Conservation (phyloP, 1,139 yeast species). For the Eremothecium cymbalariae region DNA sequence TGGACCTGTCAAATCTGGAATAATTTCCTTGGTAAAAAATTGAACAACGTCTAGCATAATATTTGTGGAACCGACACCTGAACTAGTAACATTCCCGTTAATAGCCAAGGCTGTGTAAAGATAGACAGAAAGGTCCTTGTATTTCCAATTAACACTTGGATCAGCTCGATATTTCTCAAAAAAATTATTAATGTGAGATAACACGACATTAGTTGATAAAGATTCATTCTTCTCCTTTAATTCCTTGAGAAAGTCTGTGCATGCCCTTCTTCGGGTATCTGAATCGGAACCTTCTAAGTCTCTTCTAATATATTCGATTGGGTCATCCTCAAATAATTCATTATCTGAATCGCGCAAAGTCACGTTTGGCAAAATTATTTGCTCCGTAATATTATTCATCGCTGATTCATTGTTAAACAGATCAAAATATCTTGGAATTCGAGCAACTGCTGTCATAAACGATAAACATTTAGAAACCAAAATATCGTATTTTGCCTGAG, state of each 20-base stretch:
- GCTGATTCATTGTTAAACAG: slow-evolving; percentile 62
- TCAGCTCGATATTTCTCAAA: slow-evolving; percentile 43
- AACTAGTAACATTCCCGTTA: slow-evolving; percentile 73
- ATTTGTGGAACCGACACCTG: slow-evolving; percentile 87
- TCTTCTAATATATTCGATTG: slow-evolving; percentile 81
- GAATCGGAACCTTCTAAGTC: slow-evolving; percentile 94
- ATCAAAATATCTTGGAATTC: slow-evolving; percentile 54
- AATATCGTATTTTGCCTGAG: slow-evolving; percentile 73
- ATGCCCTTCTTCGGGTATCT: slow-evolving; percentile 84
- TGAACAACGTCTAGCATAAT: slow-evolving; percentile 75
- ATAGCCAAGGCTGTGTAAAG: slow-evolving; percentile 85
- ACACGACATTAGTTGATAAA: slow-evolving; percentile 63
- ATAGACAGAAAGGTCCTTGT: slow-evolving; percentile 80
- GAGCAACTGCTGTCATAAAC: slow-evolving; percentile 75
- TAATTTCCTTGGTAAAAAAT: slow-evolving; percentile 74
- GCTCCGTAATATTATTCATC: slow-evolving; percentile 68
- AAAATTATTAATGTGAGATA: slow-evolving; percentile 67
- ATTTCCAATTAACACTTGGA: slow-evolving; percentile 55
- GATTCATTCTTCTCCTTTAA: slow-evolving; percentile 73
- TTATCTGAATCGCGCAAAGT: slow-evolving; percentile 78
- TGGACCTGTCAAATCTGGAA: slow-evolving; percentile 59
- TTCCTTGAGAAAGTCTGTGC: slow-evolving; percentile 85
- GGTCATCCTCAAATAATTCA: slow-evolving; percentile 94
- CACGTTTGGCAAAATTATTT: slow-evolving; percentile 82
- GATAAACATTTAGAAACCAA: slow-evolving; percentile 73